phyloP scores from a whole-genome alignment of 257 asterid genomes.

The Scutellaria galericulata region DNA sequence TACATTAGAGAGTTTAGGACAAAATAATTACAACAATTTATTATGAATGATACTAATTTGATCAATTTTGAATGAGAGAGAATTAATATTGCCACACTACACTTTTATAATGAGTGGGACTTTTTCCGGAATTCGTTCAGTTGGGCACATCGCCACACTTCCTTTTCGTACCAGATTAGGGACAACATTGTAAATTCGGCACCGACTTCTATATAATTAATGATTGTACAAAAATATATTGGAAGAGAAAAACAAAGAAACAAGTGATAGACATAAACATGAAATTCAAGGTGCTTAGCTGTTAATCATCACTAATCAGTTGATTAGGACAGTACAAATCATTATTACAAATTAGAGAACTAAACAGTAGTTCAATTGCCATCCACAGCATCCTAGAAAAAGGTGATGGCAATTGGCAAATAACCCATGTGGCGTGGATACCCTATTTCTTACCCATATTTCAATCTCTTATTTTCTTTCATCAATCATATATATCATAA shows the following conservation, averaged over 20 bases:
- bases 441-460: not conserved
- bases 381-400: conserved; percentile 38
- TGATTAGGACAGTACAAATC: conserved; percentile 28
- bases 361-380: conserved; percentile 29
- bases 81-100: too few species aligned
- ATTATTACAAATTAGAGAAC: conserved; percentile 45
- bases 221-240: not conserved
- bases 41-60: too few species aligned
- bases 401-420: conserved; percentile 26
- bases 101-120: too few species aligned
- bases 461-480: not conserved
- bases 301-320: conserved; percentile 34
- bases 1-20: too few species aligned
- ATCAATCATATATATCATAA: not conserved
- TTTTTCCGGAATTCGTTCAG: too few species aligned
- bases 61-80: too few species aligned
- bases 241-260: not conserved
- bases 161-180: too few species aligned
- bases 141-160: too few species aligned
- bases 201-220: too few species aligned
- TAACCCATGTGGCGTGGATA: not conserved
- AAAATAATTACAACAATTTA: too few species aligned
- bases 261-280: not conserved
- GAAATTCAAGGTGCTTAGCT: not conserved
- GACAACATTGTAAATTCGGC: too few species aligned